Conservation (phyloP, 2,329 filamentous ascomycete species). For the Trichocomaceae sp. region DNA sequence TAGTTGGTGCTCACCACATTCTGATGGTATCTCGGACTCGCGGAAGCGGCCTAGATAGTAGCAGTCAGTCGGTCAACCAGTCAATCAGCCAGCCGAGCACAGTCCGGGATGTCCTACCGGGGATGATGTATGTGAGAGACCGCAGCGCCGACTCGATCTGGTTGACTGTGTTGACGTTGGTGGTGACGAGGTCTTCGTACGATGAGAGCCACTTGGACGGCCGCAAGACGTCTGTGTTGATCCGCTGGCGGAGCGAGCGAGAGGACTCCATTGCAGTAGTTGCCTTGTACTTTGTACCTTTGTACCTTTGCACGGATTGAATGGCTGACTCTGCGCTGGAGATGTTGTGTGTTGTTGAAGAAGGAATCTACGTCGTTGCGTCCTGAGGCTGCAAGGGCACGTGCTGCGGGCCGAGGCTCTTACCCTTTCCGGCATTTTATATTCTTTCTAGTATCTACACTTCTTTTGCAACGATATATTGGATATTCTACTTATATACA, state of each 20-base stretch:
- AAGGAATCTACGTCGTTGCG: too few species aligned
- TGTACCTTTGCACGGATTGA: too few species aligned
- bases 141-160: constrained; percentile 92
- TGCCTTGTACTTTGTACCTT: too few species aligned
- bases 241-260: constrained; percentile 20
- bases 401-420: neutral
- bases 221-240: constrained; percentile 26
- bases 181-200: constrained; percentile 73
- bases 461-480: neutral
- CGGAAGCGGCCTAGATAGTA: constrained; percentile 34
- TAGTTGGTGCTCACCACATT: constrained; percentile 55
- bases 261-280: constrained; percentile 33
- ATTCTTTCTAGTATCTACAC: too few species aligned
- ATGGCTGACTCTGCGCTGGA: too few species aligned
- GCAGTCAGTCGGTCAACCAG: neutral
- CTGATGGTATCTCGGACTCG: constrained; percentile 90
- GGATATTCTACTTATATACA: too few species aligned
- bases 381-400: too few species aligned
- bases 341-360: too few species aligned
- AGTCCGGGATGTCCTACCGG: constrained; percentile 44
- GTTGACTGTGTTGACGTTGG: constrained; percentile 86
- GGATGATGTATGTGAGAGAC: constrained; percentile 92
- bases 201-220: constrained; percentile 36
- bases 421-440: neutral
- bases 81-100: neutral